These are phyloP conservation scores for Colletotrichum tofieldiae DNA, from an alignment of 2,329 filamentous ascomycete genomes.

Conservation along the genomic window DNA sequence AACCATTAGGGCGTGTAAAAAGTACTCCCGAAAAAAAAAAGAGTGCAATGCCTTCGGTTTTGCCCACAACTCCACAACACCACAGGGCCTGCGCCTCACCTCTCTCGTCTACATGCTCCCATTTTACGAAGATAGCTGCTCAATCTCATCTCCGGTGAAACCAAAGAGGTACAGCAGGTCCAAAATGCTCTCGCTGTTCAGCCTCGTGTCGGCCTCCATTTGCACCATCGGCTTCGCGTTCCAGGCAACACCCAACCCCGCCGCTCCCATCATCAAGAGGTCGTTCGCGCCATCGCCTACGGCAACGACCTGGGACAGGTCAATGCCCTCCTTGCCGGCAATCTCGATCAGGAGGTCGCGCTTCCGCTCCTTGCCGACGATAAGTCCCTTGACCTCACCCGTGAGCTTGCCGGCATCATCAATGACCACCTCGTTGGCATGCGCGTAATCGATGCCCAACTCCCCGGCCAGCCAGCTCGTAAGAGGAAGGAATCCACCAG, in stretches of 20 bases:
- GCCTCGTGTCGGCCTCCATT: conserved; percentile 79
- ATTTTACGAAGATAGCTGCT: conserved; percentile 57
- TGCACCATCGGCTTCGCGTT: conserved; percentile 89
- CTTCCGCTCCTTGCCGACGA: conserved; percentile 85
- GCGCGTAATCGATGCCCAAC: conserved; percentile 88
- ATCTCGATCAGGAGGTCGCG: conserved; percentile 80
- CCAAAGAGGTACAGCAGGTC: conserved; percentile 84
- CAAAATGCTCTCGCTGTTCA: conserved; percentile 80
- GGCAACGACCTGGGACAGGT: conserved; percentile 78
- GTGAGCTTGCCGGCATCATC: conserved; percentile 74
- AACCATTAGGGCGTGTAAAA: conserved; percentile 6
- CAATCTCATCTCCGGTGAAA: conserved; percentile 76
- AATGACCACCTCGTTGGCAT: conserved; percentile 86
- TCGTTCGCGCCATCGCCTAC: conserved; percentile 90
- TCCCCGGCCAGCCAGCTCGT: conserved; percentile 88
- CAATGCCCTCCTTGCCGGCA: conserved; percentile 76
- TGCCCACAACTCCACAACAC: conserved; percentile 6
- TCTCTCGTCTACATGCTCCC: conserved; percentile 27
- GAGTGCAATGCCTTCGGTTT: conserved; percentile 5
- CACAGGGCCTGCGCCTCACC: background rate
- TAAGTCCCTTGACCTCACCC: conserved; percentile 79
- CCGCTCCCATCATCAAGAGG: conserved; percentile 82
- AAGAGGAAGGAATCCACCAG: conserved; percentile 91
- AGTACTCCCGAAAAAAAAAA: background rate
- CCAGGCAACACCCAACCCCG: conserved; percentile 85